These are phyloP conservation scores for Echites panduratus DNA, from an alignment of 257 asterid species.

Conservation along the genomic window DNA sequence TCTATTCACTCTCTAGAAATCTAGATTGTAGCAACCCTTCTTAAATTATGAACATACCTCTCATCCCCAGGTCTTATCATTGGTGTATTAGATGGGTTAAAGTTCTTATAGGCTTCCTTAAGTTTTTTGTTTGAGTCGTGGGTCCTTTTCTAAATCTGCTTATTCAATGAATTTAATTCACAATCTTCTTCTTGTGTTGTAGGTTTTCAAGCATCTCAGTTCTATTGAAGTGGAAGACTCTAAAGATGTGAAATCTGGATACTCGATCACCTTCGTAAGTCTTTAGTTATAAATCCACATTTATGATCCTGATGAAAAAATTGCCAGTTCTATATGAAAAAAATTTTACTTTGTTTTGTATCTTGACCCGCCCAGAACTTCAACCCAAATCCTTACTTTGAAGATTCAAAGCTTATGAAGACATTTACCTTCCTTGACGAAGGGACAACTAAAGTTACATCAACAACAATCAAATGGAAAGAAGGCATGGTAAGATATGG, in stretches of 20 bases:
- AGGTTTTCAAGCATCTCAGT: constrained; percentile 78
- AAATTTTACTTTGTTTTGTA: background rate
- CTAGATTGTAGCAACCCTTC: background rate
- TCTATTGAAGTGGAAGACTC: constrained; percentile 88
- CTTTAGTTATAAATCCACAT: background rate
- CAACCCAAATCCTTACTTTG: constrained; percentile 76
- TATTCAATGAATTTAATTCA: background rate
- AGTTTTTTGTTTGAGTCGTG: background rate
- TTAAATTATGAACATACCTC: no score
- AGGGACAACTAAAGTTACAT: constrained; percentile 68
- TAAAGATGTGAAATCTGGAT: constrained; percentile 91
- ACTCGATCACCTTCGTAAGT: constrained; percentile 82
- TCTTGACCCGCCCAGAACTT: constrained; percentile 50
- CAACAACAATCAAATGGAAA: constrained; percentile 86
- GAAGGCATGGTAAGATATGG: constrained; percentile 71
- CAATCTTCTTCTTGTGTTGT: constrained; percentile 10
- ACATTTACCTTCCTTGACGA: constrained; percentile 79
- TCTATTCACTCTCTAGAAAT: background rate
- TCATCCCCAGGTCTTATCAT: background rate
- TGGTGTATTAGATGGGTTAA: background rate
- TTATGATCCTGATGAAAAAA: background rate
- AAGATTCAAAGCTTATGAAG: constrained; percentile 76
- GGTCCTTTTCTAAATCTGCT: background rate
- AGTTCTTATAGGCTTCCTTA: background rate
- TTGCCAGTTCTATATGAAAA: background rate